Evolutionary conservation across 306 rosid genomes (phyloP).

Genomic region (Prunus armeniaca): DNA sequence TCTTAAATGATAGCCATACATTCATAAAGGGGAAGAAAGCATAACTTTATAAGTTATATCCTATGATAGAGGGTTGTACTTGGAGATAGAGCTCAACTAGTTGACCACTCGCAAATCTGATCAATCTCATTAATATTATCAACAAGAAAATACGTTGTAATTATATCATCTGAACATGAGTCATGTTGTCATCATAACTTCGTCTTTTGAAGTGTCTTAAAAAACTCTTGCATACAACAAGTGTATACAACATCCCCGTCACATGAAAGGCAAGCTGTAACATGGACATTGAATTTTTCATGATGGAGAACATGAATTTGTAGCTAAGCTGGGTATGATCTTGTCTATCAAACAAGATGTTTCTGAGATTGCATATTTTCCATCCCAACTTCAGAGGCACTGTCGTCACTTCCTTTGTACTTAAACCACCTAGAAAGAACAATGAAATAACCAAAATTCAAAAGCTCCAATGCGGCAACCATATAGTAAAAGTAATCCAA

Average conservation of each 20-base stretch:
- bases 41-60: too few species aligned
- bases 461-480: conserved; percentile 31
- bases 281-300: not conserved
- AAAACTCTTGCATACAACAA: not conserved
- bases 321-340: not conserved
- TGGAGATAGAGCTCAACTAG: not conserved
- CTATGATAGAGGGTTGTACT: not conserved
- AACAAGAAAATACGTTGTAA: not conserved
- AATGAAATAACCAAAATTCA: conserved; percentile 47
- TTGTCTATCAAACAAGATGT: conserved; percentile 18
- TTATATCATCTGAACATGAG: not conserved
- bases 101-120: not conserved
- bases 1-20: not conserved
- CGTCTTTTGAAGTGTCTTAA: not conserved
- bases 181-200: too few species aligned
- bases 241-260: not conserved
- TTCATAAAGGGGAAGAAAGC: not conserved
- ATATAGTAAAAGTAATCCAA: conserved; percentile 56
- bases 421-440: conserved; percentile 58
- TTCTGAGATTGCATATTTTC: conserved; percentile 13
- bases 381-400: conserved; percentile 27
- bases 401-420: conserved; percentile 40
- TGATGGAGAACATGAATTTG: not conserved
- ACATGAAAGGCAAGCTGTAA: not conserved
- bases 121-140: not conserved